Conservation (phyloP, 2,329 filamentous ascomycete species). For the Aureobasidium sp. region DNA sequence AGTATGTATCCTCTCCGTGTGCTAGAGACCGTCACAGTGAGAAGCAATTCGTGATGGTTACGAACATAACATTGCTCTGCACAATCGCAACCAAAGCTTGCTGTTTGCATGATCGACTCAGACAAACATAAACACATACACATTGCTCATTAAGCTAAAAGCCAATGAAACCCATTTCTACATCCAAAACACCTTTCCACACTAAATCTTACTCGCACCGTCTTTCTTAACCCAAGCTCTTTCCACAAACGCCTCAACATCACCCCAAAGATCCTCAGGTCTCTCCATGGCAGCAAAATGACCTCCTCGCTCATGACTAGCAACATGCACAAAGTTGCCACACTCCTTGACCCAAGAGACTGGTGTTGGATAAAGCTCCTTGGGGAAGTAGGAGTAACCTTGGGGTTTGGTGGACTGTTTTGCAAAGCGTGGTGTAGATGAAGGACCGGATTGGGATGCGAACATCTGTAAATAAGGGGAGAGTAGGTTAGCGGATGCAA, state of each 20-base stretch:
- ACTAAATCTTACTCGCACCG: background rate
- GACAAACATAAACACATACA: background rate
- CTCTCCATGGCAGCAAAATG: slow-evolving; percentile 33
- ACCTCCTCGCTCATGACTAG: slow-evolving; percentile 30
- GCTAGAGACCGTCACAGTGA: too few relatives aligned
- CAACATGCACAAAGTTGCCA: slow-evolving; percentile 31
- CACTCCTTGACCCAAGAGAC: slow-evolving; percentile 29
- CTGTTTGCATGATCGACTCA: background rate
- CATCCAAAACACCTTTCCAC: background rate
- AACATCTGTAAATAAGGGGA: background rate
- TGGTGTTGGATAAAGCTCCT: slow-evolving; percentile 32
- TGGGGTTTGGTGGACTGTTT: slow-evolving; percentile 27
- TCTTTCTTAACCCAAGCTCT: slow-evolving; percentile 8
- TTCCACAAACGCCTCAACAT: slow-evolving; percentile 26
- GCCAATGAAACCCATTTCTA: background rate
- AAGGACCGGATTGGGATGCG: background rate
- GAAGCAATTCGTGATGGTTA: background rate
- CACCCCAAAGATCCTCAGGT: slow-evolving; percentile 23
- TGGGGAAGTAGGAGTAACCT: slow-evolving; percentile 36
- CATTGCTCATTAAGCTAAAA: background rate
- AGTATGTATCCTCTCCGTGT: background rate
- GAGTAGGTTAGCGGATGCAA: background rate
- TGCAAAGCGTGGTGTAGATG: slow-evolving; percentile 11
- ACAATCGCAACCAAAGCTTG: background rate
- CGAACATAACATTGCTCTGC: background rate